phyloP scores from a whole-genome alignment of 2,329 filamentous ascomycete species.

The Aspergillus cejpii region DNA sequence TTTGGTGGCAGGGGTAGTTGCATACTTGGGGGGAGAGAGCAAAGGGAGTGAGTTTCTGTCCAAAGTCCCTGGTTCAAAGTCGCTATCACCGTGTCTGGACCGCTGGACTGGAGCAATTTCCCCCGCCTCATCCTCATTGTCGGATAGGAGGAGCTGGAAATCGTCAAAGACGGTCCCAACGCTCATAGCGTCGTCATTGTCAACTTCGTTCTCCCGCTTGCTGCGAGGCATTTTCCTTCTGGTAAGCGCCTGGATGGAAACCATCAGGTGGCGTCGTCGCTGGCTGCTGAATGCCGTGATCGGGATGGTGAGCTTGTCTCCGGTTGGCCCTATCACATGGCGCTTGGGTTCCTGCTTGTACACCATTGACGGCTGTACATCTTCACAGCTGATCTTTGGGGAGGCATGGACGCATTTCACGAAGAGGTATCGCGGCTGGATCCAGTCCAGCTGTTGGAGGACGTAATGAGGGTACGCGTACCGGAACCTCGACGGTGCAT shows the following conservation, averaged over 20 bases:
- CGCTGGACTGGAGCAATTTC: not conserved
- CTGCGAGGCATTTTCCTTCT: no score
- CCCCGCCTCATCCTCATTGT: constrained; percentile 8
- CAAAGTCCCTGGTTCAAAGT: constrained; percentile 63
- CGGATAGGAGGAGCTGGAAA: constrained; percentile 34
- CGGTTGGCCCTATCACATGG: constrained; percentile 38
- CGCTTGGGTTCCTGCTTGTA: constrained; percentile 35
- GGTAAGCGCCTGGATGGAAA: no score
- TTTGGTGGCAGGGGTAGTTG: constrained; percentile 55
- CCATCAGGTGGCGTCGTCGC: constrained; percentile 26
- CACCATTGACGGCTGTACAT: constrained; percentile 9
- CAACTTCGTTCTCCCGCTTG: no score
- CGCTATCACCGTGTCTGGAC: constrained; percentile 24
- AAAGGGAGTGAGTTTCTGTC: constrained; percentile 56
- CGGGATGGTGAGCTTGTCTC: constrained; percentile 45
- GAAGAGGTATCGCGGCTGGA: constrained; percentile 81
- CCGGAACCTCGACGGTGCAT: constrained; percentile 58
- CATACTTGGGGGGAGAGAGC: constrained; percentile 60
- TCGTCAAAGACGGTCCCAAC: constrained; percentile 48
- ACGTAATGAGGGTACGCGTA: constrained; percentile 58
- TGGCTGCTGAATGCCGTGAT: constrained; percentile 46
- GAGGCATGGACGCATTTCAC: constrained; percentile 38
- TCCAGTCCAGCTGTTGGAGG: constrained; percentile 71
- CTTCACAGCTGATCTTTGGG: not conserved
- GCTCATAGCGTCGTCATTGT: constrained; percentile 42